A percentile compares a stretch with the other conserved stretches of the same genome.
phyloP scores from a whole-genome alignment of 768 basidiomycete genomes.

The Megacollybia marginata region DNA sequence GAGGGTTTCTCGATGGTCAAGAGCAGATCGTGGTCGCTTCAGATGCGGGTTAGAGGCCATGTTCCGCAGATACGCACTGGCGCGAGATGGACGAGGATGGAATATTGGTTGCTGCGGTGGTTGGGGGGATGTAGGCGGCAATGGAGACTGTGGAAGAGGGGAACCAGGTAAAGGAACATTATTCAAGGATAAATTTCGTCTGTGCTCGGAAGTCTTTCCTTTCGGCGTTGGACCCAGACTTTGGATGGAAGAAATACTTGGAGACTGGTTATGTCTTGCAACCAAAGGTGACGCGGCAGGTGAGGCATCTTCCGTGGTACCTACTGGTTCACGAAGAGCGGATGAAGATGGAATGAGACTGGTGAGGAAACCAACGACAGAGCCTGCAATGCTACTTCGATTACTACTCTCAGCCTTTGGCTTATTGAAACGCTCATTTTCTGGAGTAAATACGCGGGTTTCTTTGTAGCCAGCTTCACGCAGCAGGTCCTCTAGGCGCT shows the following conservation, averaged over 20 bases:
- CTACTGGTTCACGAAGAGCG: neutral
- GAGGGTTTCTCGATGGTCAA: slow-evolving; percentile 18
- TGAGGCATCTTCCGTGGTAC: slow-evolving; percentile 7
- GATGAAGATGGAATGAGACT: slow-evolving; percentile 44
- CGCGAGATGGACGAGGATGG: slow-evolving; percentile 41
- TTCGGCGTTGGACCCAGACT: neutral
- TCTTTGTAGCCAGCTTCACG: slow-evolving; percentile 90
- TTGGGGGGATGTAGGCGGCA: slow-evolving; percentile 14
- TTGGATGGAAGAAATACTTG: neutral
- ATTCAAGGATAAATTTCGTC: neutral
- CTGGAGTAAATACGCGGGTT: slow-evolving; percentile 84
- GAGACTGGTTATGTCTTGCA: neutral
- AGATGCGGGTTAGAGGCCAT: slow-evolving; percentile 54
- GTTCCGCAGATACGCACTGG: slow-evolving; percentile 65
- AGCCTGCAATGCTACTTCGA: slow-evolving; percentile 35
- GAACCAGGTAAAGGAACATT: neutral
- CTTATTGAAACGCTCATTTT: slow-evolving; percentile 45
- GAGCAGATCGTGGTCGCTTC: slow-evolving; percentile 27
- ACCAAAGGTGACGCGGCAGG: slow-evolving; percentile 3
- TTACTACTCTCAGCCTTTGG: slow-evolving; percentile 12
- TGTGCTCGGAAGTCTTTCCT: neutral
- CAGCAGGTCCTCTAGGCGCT: slow-evolving; percentile 78
- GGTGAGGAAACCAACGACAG: slow-evolving; percentile 60
- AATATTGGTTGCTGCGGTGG: slow-evolving; percentile 20
- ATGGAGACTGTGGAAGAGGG: slow-evolving; percentile 5